phyloP scores from a whole-genome alignment of 1,139 yeast species.

The Geotrichum restrictum region DNA sequence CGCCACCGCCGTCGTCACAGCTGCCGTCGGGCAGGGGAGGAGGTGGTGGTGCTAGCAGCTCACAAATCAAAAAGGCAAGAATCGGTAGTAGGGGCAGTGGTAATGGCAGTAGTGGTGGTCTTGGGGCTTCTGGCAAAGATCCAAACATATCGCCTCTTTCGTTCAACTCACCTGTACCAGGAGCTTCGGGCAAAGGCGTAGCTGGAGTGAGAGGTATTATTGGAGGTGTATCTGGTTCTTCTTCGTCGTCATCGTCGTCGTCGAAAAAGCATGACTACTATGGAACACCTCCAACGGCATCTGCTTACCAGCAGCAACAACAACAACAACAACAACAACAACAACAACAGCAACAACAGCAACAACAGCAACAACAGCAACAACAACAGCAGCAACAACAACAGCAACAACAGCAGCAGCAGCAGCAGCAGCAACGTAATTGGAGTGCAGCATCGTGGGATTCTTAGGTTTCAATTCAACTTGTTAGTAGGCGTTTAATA shows the following conservation, averaged over 20 bases:
- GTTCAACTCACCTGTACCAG: no score
- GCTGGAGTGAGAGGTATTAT: no score
- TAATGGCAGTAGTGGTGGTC: no score
- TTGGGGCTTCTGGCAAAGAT: background rate
- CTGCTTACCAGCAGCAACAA: slow-evolving; percentile 2
- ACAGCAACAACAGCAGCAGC: background rate
- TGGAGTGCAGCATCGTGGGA: no score
- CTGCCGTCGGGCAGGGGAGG: no score
- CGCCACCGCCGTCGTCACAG: no score
- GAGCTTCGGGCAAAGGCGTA: background rate
- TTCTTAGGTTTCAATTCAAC: no score
- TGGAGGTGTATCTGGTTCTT: no score
- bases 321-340: background rate
- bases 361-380: background rate
- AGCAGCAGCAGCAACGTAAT: background rate
- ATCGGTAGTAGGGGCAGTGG: background rate
- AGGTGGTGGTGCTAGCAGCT: no score
- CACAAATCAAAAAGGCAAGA: no score
- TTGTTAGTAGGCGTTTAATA: no score
- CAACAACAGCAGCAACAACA: background rate
- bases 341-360: no score
- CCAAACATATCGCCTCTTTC: background rate
- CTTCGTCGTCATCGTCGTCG: background rate
- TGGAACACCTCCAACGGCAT: slow-evolving; percentile 13
- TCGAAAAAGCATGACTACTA: slow-evolving; percentile 1